These are phyloP conservation scores for Colletotrichum abscissum DNA, from an alignment of 2,329 filamentous ascomycete genomes.

Conservation along the genomic window DNA sequence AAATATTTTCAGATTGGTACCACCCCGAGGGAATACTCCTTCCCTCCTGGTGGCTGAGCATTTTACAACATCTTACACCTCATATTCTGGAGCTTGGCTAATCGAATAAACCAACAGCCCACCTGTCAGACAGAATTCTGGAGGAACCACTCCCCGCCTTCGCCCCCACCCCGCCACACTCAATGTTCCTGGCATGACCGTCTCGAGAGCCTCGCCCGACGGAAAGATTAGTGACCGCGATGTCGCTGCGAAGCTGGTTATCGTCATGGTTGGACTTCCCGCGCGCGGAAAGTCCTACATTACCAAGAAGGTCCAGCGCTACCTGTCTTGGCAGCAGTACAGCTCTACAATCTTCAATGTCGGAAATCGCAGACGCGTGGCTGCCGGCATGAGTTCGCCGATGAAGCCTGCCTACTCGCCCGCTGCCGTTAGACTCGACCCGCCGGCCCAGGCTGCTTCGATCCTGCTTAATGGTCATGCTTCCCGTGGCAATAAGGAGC, in stretches of 20 bases:
- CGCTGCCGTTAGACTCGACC: slow-evolving; percentile 46
- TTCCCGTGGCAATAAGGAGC: slow-evolving; percentile 53
- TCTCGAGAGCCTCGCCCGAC: slow-evolving; percentile 94
- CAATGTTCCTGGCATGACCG: slow-evolving; percentile 96
- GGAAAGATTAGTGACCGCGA: slow-evolving; percentile 93
- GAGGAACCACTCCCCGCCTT: slow-evolving; percentile 80
- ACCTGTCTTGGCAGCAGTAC: slow-evolving; percentile 97
- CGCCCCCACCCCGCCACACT: slow-evolving; percentile 90
- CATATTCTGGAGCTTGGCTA: slow-evolving; percentile 22
- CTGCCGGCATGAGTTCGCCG: slow-evolving; percentile 67
- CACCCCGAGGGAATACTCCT: slow-evolving; percentile 9
- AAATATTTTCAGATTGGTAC: neutral
- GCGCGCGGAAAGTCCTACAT: slow-evolving; percentile 98
- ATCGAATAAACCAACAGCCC: slow-evolving; percentile 59
- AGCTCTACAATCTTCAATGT: slow-evolving; percentile 98
- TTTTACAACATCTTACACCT: neutral
- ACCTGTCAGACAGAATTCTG: slow-evolving; percentile 78
- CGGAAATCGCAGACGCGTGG: slow-evolving; percentile 87
- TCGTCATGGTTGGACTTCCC: slow-evolving; percentile 97
- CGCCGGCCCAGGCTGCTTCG: slow-evolving; percentile 65
- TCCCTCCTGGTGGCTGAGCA: slow-evolving; percentile 16
- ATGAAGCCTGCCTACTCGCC: slow-evolving; percentile 50
- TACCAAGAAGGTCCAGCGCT: slow-evolving; percentile 96
- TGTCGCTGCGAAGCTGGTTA: slow-evolving; percentile 95
- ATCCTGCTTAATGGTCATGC: slow-evolving; percentile 68